Evolutionary conservation across 2,329 filamentous ascomycete genomes (phyloP), one percentile per base, ranked within the genome.

Genomic region (Fusarium fracticaudum): DNA sequence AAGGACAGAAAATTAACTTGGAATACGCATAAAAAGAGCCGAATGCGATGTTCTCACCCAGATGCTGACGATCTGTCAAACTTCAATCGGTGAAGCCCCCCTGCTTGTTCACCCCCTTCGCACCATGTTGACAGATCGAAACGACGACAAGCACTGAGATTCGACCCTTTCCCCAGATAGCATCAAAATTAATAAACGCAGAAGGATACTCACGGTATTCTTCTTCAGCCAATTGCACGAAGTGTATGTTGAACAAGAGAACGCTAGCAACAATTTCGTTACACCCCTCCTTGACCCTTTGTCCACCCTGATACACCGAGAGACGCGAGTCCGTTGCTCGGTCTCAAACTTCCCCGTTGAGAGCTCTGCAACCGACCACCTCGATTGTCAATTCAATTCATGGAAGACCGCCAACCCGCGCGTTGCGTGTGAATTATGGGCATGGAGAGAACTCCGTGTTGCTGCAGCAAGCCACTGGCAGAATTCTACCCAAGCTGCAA

Each of bases 321-420:
- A 13, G 12, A 20, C 6, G 26, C 9, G 8, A 12, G 12, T 47
- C 6, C 12, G 6, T 29, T 29, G 5, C 17, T 26, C 11, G 17
- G 6, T 4, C 17, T 13, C 11, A 45, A 12, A 24, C n/a, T 45
- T 9, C n/a, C 6, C 11, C 5, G n/a, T 45, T 45, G 17, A 5
- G 6, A 18, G 1, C 3, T 11, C 11, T 24, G 7, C n/a, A 6
- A 18, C 43, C 7, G 6, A 6, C 18, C 10, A 13, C 12, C 7
- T 5, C 13, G 11, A 6, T 18, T 7, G 13, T 18, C 44, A 47
- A 45, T 17, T 26, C 43, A 45, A 11, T 7, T 26, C 17, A 24
- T 26, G 7, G 17, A 8, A 26, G n/a, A 26, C 15, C 1, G n/a
- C 43, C n/a, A 43, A 43, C n/a, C n/a, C 15, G n/a, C 22, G 0